Percentiles rank a stretch among this genome's conserved stretches.
phyloP scores from a whole-genome alignment of 2,329 filamentous ascomycete genomes.

The Stachybotrys chartarum region DNA sequence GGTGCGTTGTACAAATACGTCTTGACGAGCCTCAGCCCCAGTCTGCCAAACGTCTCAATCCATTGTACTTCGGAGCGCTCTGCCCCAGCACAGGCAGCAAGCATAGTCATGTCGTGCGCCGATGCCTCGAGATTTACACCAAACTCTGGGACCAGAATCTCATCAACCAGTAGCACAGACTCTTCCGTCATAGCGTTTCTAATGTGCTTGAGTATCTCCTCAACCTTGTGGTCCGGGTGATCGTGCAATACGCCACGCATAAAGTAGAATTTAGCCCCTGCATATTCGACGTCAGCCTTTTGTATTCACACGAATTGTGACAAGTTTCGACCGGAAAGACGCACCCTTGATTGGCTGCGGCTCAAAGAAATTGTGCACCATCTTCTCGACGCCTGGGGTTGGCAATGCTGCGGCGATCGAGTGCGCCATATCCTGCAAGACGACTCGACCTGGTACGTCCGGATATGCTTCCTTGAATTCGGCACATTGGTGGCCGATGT shows the following conservation, averaged over 20 bases:
- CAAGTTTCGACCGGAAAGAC: neutral
- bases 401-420: neutral
- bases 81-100: neutral
- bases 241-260: neutral
- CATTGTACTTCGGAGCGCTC: neutral
- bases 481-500: neutral
- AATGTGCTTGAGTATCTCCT: neutral
- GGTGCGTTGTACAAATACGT: neutral
- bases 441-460: neutral
- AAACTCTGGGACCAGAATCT: neutral
- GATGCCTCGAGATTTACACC: neutral
- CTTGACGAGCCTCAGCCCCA: neutral
- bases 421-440: neutral
- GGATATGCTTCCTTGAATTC: neutral
- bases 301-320: too few species aligned
- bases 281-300: too few species aligned
- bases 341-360: neutral
- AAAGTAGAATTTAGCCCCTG: neutral
- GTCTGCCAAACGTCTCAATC: neutral
- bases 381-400: neutral
- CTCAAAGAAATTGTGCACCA: neutral
- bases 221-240: neutral
- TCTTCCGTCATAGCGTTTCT: neutral
- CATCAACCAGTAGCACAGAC: neutral
- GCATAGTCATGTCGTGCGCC: neutral